Conservation (phyloP, 768 basidiomycete genomes). For the Lanmaoa pseudosensibilis region DNA sequence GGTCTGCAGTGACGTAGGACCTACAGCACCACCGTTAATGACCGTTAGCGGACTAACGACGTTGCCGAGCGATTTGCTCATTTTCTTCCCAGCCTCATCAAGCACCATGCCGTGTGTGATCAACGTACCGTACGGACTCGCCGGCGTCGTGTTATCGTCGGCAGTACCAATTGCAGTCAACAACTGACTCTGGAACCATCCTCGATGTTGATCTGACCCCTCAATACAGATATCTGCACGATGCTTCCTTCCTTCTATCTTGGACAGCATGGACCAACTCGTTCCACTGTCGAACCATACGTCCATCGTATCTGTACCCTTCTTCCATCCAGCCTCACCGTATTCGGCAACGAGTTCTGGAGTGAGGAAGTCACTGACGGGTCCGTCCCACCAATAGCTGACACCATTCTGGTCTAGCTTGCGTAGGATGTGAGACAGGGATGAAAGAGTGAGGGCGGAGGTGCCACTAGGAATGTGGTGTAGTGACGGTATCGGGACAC, state of each 20-base stretch:
- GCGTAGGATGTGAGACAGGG: constrained; percentile 71
- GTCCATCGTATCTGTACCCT: constrained; percentile 95
- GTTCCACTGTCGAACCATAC: constrained; percentile 99
- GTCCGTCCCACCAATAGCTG: constrained; percentile 91
- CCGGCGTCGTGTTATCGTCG: constrained; percentile 14
- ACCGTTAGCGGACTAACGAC: constrained; percentile 82
- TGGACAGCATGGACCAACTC: constrained; percentile 80
- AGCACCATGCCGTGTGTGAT: constrained; percentile 98
- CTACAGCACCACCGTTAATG: constrained; percentile 73
- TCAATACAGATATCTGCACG: constrained; percentile 89
- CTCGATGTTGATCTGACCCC: constrained; percentile 96
- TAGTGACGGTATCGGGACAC: constrained; percentile 91
- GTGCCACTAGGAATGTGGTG: constrained; percentile 62
- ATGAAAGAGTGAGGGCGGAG: constrained; percentile 61
- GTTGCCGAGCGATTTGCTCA: constrained; percentile 98
- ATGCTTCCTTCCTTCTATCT: constrained; percentile 39
- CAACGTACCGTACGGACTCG: constrained; percentile 68
- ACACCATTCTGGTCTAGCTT: constrained; percentile 75
- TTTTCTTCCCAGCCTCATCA: constrained; percentile 84
- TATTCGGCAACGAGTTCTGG: constrained; percentile 53
- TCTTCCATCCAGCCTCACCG: constrained; percentile 53
- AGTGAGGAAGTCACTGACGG: constrained; percentile 78
- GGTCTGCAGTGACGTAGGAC: constrained; percentile 19
- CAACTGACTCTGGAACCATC: constrained; percentile 97
- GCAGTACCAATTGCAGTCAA: constrained; percentile 68